These are phyloP conservation scores for Detonula confervacea DNA, from an alignment of 352 stramenopile genomes.

Conservation along the genomic window DNA sequence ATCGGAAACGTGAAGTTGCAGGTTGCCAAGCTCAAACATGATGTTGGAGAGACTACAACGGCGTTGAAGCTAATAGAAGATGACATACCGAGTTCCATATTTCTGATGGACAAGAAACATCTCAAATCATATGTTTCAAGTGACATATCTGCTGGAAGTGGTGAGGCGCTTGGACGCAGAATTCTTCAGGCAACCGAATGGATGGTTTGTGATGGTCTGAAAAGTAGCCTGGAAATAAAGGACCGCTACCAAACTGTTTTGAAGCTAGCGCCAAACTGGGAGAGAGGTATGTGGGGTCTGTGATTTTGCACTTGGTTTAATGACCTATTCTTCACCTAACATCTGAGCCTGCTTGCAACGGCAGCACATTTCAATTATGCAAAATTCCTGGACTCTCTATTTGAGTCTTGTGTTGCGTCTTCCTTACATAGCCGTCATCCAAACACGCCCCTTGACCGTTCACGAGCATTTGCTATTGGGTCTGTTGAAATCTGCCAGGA, in stretches of 20 bases:
- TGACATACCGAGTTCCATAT: conserved; percentile 52
- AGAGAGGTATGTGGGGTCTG: conserved; percentile 79
- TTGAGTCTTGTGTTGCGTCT: conserved; percentile 64
- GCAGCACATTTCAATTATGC: conserved; percentile 83
- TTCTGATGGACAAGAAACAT: conserved; percentile 50
- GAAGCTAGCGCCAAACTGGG: conserved; percentile 92
- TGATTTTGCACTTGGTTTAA: too few species aligned
- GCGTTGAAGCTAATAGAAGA: conserved; percentile 82
- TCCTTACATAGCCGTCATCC: too few species aligned
- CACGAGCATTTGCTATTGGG: conserved; percentile 50
- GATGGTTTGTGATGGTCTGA: conserved; percentile 94
- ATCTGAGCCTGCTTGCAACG: neutral
- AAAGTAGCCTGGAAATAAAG: conserved; percentile 93
- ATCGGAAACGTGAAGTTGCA: conserved; percentile 70
- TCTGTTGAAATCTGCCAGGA: conserved; percentile 81
- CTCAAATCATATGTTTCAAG: conserved; percentile 44
- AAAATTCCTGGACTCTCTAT: conserved; percentile 81
- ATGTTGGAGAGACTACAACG: conserved; percentile 58
- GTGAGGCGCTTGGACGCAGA: conserved; percentile 85
- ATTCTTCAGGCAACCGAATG: conserved; percentile 94
- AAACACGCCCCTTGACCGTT: too few species aligned
- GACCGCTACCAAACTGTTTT: conserved; percentile 94
- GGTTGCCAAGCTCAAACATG: conserved; percentile 83
- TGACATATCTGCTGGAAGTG: conserved; percentile 31
- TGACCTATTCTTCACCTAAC: neutral